phyloP scores from a whole-genome alignment of 2,329 filamentous ascomycete genomes.

The Diplodia mutila region DNA sequence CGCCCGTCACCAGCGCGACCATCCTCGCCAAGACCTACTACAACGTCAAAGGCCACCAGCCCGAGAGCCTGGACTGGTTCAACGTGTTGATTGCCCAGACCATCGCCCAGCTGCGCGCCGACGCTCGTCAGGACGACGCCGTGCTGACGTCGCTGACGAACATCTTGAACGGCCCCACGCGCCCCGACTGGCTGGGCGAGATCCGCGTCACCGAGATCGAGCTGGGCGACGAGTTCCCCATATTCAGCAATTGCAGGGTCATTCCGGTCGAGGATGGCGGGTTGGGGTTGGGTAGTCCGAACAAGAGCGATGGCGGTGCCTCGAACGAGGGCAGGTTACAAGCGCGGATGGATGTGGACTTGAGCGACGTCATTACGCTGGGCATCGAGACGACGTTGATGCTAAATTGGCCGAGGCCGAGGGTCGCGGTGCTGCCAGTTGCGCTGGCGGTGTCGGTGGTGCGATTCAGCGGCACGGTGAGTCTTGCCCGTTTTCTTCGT shows the following conservation, averaged over 20 bases:
- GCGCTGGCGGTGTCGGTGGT: conserved; percentile 90
- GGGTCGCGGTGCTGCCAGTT: conserved; percentile 87
- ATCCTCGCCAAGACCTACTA: conserved; percentile 98
- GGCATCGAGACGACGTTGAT: conserved; percentile 92
- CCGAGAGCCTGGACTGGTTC: conserved; percentile 97
- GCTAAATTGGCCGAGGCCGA: conserved; percentile 90
- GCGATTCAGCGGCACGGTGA: conserved; percentile 82
- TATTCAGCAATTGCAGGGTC: conserved; percentile 96
- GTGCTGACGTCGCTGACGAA: conserved; percentile 85
- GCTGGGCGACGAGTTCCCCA: conserved; percentile 94
- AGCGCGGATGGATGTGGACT: conserved; percentile 93
- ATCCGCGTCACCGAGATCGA: conserved; percentile 94
- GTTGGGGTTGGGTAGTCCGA: conserved; percentile 55
- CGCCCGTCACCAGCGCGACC: conserved; percentile 83
- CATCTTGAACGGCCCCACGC: conserved; percentile 80
- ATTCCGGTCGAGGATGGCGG: conserved; percentile 83
- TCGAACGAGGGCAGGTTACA: conserved; percentile 74
- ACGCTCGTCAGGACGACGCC: conserved; percentile 88
- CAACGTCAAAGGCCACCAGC: conserved; percentile 92
- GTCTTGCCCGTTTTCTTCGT: conserved; percentile 17
- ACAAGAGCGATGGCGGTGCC: conserved; percentile 26
- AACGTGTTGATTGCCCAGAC: conserved; percentile 97
- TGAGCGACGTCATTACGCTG: conserved; percentile 93
- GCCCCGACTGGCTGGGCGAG: conserved; percentile 90
- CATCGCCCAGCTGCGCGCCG: conserved; percentile 90